Conservation (phyloP, 2,329 filamentous ascomycete species). For the Penicillium sp. region DNA sequence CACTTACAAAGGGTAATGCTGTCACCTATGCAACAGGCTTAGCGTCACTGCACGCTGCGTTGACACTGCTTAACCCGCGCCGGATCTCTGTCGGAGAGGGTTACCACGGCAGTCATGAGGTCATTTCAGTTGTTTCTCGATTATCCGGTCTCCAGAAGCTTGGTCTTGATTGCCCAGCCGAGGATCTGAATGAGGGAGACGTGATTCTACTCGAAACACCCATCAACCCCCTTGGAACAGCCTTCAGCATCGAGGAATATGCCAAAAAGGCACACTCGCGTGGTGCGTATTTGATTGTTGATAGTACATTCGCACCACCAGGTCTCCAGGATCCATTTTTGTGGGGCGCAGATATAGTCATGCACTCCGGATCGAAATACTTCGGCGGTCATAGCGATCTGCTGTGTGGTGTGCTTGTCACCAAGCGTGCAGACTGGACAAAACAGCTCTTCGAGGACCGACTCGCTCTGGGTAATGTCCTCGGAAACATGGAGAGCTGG, state of each 20-base stretch:
- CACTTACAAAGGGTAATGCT: constrained; percentile 63
- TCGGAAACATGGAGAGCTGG: constrained; percentile 89
- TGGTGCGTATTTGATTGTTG: constrained; percentile 76
- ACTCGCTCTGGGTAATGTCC: constrained; percentile 73
- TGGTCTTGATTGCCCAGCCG: constrained; percentile 66
- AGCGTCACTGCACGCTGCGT: constrained; percentile 80
- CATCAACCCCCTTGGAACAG: constrained; percentile 82
- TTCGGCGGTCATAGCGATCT: constrained; percentile 91
- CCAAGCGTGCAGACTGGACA: constrained; percentile 60
- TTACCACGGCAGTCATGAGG: constrained; percentile 92
- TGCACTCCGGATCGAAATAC: constrained; percentile 95
- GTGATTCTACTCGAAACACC: constrained; percentile 89
- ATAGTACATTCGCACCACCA: constrained; percentile 88
- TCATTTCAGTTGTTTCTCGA: constrained; percentile 71
- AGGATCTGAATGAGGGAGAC: constrained; percentile 71
- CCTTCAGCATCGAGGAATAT: constrained; percentile 68
- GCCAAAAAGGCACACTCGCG: constrained; percentile 67
- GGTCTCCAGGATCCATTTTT: constrained; percentile 80
- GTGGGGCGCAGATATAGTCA: constrained; percentile 77
- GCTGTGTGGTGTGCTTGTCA: constrained; percentile 78
- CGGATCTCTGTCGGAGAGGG: constrained; percentile 79
- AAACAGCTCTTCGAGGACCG: constrained; percentile 65
- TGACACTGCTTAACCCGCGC: constrained; percentile 78
- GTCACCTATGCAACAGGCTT: constrained; percentile 83
- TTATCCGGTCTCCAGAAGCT: constrained; percentile 74